Evolutionary conservation across 164 flowering plant species (phyloP), one percentile per base, ranked within the genome.

Genomic region (Magnolia sinica): DNA sequence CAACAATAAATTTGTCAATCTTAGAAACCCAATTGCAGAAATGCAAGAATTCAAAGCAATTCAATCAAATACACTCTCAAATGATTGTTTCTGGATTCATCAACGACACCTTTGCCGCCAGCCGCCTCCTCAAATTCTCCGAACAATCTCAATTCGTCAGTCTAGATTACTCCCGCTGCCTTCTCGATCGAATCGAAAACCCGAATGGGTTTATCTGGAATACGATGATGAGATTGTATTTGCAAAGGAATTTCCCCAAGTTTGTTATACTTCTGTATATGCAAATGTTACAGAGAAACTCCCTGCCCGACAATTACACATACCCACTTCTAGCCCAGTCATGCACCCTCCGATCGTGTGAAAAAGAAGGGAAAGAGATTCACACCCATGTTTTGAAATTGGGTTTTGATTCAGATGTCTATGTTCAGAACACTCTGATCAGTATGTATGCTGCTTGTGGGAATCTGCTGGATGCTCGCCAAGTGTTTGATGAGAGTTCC

Each of bases 191-290:
- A 19, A 72, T 85, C 11, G 69, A 78, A 50, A 77, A 73, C 77
- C 70, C 83, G 76, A 86, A 84, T 81, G 88, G 78, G 68, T 83
- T 86, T 72, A 81, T 73, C 52, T 86, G 85, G 81, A 86, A 86
- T 74, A 83, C 84, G 31, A 78, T 86, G 82, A 79, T 86, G 86
- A 80, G 69, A 76, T 81, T 85, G 1, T 79, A 79, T 69, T 63
- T 83, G 51, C 77, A 73, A 16, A 59, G 74, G 20, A 71, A 79
- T 16, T 67, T 49, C 22, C 74, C 75, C 31, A 7, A 76, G 59
- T 70, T 70, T 8, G 69, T 75, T 8, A 68, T 83, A 19, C 20
- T 66, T 8, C 58, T 86, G 31, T 86, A 84, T 76, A 82, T 79
- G 63, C 78, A 73, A 66, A 82, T 86, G 88, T 55, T 84, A 65